Conservation (phyloP, 495 filamentous ascomycete species). For the Entonaema liquescens region DNA sequence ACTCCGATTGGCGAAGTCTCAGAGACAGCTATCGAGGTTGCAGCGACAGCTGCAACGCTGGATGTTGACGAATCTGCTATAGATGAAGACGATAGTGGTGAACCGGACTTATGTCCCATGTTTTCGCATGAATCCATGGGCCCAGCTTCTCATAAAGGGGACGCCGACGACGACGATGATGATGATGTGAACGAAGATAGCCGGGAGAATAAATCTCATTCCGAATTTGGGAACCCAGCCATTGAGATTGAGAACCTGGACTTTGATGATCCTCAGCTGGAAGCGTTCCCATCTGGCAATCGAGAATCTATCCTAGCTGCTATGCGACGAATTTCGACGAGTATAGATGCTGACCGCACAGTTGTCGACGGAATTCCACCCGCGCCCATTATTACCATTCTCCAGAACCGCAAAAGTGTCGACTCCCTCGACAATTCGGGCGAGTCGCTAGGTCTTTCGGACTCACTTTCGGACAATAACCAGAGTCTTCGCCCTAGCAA, state of each 20-base stretch:
- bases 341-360: conserved; percentile 56
- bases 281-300: conserved; percentile 58
- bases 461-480: conserved; percentile 6
- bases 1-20: conserved; percentile 37
- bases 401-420: background rate
- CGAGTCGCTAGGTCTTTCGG: background rate
- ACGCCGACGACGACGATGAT: conserved; percentile 21
- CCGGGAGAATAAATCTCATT: conserved; percentile 20
- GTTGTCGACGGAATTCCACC: conserved; percentile 48
- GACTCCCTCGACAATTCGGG: background rate
- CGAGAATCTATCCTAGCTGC: conserved; percentile 57
- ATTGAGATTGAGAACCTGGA: conserved; percentile 46
- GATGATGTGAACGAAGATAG: background rate
- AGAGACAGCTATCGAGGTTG: conserved; percentile 46
- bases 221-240: conserved; percentile 17
- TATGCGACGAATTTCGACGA: conserved; percentile 55
- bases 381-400: conserved; percentile 47
- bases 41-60: conserved; percentile 17
- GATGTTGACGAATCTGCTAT: conserved; percentile 27
- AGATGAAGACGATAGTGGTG: conserved; percentile 35
- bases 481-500: background rate
- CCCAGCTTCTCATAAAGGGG: conserved; percentile 26
- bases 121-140: conserved; percentile 58
- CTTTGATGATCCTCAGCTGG: conserved; percentile 60
- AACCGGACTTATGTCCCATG: conserved; percentile 49